Conservation (phyloP, 345 rosid genomes). For the Leavenworthia alabamica region DNA sequence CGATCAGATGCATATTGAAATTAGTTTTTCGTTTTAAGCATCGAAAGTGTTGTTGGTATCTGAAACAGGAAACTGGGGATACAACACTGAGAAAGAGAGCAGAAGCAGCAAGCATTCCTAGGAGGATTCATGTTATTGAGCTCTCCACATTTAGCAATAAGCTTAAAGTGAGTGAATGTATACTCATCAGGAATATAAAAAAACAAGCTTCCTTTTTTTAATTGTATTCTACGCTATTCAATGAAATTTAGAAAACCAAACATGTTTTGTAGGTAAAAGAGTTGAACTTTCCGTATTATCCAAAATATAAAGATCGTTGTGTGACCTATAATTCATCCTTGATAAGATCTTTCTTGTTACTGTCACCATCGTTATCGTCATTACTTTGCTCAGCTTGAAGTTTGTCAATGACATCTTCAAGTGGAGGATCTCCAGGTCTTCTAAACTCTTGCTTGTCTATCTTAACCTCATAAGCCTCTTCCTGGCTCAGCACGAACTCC, state of each 20-base stretch:
- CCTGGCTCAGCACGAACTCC: slow-evolving; percentile 67
- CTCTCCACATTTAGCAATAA: slow-evolving; percentile 72
- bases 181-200: background rate
- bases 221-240: slow-evolving; percentile 11
- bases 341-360: slow-evolving; percentile 15
- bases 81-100: slow-evolving; percentile 56
- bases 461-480: slow-evolving; percentile 82
- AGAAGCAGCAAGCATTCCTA: slow-evolving; percentile 61
- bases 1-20: slow-evolving; percentile 70
- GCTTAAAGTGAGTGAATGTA: slow-evolving; percentile 53
- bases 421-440: slow-evolving; percentile 79
- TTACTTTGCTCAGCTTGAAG: slow-evolving; percentile 31
- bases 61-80: slow-evolving; percentile 28
- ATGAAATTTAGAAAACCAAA: background rate
- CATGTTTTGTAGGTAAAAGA: slow-evolving; percentile 2
- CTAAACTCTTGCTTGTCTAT: slow-evolving; percentile 66
- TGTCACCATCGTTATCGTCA: background rate
- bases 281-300: background rate
- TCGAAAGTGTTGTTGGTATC: background rate
- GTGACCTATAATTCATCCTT: slow-evolving; percentile 56
- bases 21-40: background rate
- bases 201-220: background rate
- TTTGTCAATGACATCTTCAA: slow-evolving; percentile 50
- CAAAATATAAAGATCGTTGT: background rate
- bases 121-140: slow-evolving; percentile 67